phyloP scores from a whole-genome alignment of 768 basidiomycete genomes.

The Piloderma croceum region DNA sequence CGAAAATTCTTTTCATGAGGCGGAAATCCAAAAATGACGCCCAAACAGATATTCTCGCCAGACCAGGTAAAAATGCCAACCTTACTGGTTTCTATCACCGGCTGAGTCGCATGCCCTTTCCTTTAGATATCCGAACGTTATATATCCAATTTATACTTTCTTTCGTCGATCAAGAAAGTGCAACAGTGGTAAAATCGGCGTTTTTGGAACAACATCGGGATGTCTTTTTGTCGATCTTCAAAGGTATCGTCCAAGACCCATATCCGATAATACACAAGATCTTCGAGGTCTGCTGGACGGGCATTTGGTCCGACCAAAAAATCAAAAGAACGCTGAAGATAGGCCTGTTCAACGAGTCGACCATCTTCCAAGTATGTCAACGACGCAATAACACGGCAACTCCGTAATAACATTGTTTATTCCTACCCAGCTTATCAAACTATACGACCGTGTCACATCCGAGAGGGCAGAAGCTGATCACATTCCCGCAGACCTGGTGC shows the following conservation, averaged over 20 bases:
- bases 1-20: conserved; percentile 66
- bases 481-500: conserved; percentile 70
- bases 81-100: not conserved
- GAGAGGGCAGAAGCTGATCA: conserved; percentile 47
- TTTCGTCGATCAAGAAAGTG: conserved; percentile 49
- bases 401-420: not conserved
- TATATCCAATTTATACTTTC: conserved; percentile 71
- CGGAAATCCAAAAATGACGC: conserved; percentile 47
- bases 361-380: conserved; percentile 52
- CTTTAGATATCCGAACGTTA: conserved; percentile 71
- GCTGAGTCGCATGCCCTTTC: conserved; percentile 7
- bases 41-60: conserved; percentile 34
- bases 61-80: conserved; percentile 45
- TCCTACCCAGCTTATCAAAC: conserved; percentile 52
- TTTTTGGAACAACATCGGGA: conserved; percentile 73
- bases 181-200: conserved; percentile 48
- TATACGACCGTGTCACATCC: conserved; percentile 58
- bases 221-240: conserved; percentile 63
- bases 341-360: conserved; percentile 61
- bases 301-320: conserved; percentile 70
- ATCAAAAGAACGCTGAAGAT: conserved; percentile 69
- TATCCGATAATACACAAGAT: conserved; percentile 55
- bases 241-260: conserved; percentile 62
- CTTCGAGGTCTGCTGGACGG: conserved; percentile 71
- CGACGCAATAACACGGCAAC: not conserved